Evolutionary conservation across 768 basidiomycete genomes (phyloP).

Genomic region (Termitomyces sp.): DNA sequence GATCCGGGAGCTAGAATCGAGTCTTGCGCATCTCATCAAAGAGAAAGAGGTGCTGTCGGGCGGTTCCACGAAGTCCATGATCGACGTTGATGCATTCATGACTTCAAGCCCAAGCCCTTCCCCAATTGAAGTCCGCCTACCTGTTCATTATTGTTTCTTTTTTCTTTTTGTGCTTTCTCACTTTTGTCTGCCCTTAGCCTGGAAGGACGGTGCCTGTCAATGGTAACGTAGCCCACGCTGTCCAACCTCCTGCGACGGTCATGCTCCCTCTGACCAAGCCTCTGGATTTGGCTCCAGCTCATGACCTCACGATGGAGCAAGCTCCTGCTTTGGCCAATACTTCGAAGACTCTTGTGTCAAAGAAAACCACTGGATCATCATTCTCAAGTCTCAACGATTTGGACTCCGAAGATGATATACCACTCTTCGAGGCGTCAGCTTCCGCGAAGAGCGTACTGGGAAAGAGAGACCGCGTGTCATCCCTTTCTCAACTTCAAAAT

Average conservation of each 20-base stretch:
- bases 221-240: neutral
- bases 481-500: neutral
- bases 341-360: neutral
- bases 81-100: constrained; percentile 35
- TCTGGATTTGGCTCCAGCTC: neutral
- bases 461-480: constrained; percentile 10
- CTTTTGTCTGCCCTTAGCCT: neutral
- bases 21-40: constrained; percentile 38
- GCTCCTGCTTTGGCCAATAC: neutral
- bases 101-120: constrained; percentile 25
- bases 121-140: neutral
- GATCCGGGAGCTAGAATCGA: constrained; percentile 39
- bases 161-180: neutral
- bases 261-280: neutral
- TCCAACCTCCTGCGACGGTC: neutral
- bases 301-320: neutral
- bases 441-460: constrained; percentile 1
- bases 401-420: constrained; percentile 14
- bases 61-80: constrained; percentile 26
- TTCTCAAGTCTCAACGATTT: constrained; percentile 9
- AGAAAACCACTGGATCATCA: neutral
- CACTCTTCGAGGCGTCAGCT: constrained; percentile 10
- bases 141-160: neutral
- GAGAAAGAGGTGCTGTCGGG: constrained; percentile 25
- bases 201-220: neutral